phyloP scores from a whole-genome alignment of 306 rosid species.

The Pachyrhizus erosus region DNA sequence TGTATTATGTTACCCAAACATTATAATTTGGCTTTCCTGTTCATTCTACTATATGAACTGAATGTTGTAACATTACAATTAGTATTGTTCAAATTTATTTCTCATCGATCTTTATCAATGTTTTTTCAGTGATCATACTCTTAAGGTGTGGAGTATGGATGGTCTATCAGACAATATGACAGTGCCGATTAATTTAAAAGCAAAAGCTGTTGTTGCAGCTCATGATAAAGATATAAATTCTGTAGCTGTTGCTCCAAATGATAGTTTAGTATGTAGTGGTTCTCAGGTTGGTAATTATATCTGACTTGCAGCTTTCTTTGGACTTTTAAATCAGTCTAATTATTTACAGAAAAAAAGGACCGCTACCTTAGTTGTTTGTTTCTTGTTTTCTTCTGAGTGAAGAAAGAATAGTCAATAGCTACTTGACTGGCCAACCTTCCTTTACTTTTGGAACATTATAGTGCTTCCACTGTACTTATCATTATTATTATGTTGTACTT shows the following conservation, averaged over 20 bases:
- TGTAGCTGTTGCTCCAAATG: conserved; percentile 95
- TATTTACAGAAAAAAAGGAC: not conserved
- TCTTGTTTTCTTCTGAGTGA: not conserved
- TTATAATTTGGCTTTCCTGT: conserved; percentile 12
- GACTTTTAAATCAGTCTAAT: conserved; percentile 16
- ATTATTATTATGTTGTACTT: conserved; percentile 16
- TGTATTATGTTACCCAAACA: not conserved
- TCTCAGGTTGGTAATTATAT: conserved; percentile 77
- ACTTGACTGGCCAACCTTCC: conserved; percentile 11
- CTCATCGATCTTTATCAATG: conserved; percentile 26
- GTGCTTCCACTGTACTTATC: conserved; percentile 4
- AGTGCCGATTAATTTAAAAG: conserved; percentile 69
- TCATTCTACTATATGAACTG: conserved; percentile 26
- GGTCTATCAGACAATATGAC: conserved; percentile 57
- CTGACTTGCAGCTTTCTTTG: conserved; percentile 25
- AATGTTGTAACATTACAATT: not conserved
- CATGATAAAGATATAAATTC: conserved; percentile 98
- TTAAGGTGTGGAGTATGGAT: conserved; percentile 90
- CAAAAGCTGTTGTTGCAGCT: conserved; percentile 91
- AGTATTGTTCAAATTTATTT: conserved; percentile 17
- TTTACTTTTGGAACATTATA: not conserved
- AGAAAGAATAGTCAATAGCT: conserved; percentile 10
- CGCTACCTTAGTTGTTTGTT: not conserved
- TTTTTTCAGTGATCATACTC: conserved; percentile 81
- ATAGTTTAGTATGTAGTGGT: conserved; percentile 93